These are phyloP conservation scores for Handroanthus guayacan DNA, from an alignment of 257 asterid genomes.

Conservation along the genomic window DNA sequence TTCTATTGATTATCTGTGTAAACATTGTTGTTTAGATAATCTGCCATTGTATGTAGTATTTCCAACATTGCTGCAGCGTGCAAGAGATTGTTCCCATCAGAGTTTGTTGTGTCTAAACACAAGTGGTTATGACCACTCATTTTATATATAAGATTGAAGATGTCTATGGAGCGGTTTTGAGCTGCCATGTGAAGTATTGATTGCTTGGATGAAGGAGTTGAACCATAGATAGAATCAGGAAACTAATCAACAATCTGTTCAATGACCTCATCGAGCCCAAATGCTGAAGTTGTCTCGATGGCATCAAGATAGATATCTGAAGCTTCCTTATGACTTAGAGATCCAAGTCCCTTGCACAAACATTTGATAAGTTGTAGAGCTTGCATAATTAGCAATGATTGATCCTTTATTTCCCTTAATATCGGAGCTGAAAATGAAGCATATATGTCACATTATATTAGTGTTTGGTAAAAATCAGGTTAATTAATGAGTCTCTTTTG, in stretches of 20 bases:
- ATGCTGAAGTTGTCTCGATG: background rate
- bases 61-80: conserved; percentile 14
- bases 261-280: conserved; percentile 20
- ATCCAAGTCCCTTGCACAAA: conserved; percentile 9
- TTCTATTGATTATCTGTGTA: no score
- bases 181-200: conserved; percentile 20
- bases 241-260: conserved; percentile 8
- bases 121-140: background rate
- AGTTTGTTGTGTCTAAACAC: background rate
- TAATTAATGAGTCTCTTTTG: no score
- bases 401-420: no score
- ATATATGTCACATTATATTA: no score
- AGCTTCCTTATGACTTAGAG: background rate
- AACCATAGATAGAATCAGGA: background rate
- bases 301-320: background rate
- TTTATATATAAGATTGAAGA: background rate
- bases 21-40: no score
- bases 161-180: background rate
- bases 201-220: background rate
- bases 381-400: background rate
- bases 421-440: no score
- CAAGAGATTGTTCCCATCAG: background rate
- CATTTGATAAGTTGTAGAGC: conserved; percentile 11
- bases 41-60: no score
- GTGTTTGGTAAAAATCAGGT: no score